phyloP scores from a whole-genome alignment of 495 filamentous ascomycete species.

The Symbiotaphrina buchneri region DNA sequence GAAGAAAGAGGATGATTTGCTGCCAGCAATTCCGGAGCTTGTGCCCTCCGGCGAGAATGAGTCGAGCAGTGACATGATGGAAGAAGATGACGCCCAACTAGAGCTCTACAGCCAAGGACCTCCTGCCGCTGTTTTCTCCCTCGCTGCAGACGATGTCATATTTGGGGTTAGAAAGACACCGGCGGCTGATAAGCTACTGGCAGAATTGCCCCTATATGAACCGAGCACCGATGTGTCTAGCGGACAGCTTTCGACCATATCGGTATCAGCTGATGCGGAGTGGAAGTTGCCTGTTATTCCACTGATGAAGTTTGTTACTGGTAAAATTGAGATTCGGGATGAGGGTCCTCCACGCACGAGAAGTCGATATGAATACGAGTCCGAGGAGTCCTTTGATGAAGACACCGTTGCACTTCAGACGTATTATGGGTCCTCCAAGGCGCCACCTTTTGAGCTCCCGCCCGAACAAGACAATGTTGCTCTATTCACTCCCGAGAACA shows the following conservation, averaged over 20 bases:
- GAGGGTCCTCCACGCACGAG: slow-evolving; percentile 49
- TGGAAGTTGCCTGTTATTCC: slow-evolving; percentile 65
- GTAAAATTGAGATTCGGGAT: slow-evolving; percentile 48
- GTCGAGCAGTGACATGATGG: slow-evolving; percentile 22
- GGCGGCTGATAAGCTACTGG: slow-evolving; percentile 58
- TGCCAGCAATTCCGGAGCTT: slow-evolving; percentile 50
- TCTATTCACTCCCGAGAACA: slow-evolving; percentile 76
- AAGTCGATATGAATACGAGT: slow-evolving; percentile 55
- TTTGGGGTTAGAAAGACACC: slow-evolving; percentile 59
- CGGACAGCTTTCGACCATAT: slow-evolving; percentile 26
- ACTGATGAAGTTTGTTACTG: slow-evolving; percentile 62
- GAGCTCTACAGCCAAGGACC: slow-evolving; percentile 23
- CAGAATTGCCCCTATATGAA: slow-evolving; percentile 60
- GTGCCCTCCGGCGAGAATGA: slow-evolving; percentile 39
- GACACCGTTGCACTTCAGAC: slow-evolving; percentile 4
- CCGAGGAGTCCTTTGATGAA: slow-evolving; percentile 23
- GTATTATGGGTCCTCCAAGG: slow-evolving; percentile 1
- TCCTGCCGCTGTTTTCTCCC: slow-evolving; percentile 62
- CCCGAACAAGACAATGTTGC: slow-evolving; percentile 63
- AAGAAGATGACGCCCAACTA: slow-evolving; percentile 19
- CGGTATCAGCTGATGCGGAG: slow-evolving; percentile 36
- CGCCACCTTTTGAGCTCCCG: slow-evolving; percentile 13
- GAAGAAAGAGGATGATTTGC: slow-evolving; percentile 9
- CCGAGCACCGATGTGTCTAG: slow-evolving; percentile 36
- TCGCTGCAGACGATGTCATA: slow-evolving; percentile 59